phyloP scores from a whole-genome alignment of 2,329 filamentous ascomycete species.

The Balansia obtecta region DNA sequence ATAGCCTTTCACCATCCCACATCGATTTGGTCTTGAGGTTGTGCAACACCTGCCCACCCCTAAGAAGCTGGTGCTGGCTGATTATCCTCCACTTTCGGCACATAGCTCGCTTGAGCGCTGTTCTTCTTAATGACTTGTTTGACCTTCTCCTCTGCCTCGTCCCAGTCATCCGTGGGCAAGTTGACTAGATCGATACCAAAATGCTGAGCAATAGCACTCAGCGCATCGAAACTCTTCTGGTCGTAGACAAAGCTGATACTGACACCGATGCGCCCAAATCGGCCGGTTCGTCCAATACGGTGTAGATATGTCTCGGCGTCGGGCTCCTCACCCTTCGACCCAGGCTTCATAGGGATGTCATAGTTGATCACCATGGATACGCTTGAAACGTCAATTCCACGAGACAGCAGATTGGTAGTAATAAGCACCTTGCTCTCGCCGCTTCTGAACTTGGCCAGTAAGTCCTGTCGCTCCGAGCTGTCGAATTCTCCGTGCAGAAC shows the following conservation, averaged over 20 bases:
- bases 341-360: slow-evolving; percentile 58
- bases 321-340: slow-evolving; percentile 58
- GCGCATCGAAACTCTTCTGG: slow-evolving; percentile 64
- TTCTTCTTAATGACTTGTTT: slow-evolving; percentile 69
- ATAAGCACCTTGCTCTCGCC: slow-evolving; percentile 92
- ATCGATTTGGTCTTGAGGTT: neutral
- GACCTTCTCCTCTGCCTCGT: slow-evolving; percentile 71
- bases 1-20: neutral
- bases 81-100: slow-evolving; percentile 31
- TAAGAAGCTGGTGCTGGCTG: slow-evolving; percentile 17
- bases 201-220: slow-evolving; percentile 66
- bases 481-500: slow-evolving; percentile 84
- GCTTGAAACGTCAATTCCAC: slow-evolving; percentile 82
- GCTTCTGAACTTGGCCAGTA: slow-evolving; percentile 76
- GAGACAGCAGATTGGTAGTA: slow-evolving; percentile 90
- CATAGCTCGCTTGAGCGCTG: slow-evolving; percentile 42
- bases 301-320: slow-evolving; percentile 96
- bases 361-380: slow-evolving; percentile 99
- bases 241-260: slow-evolving; percentile 92
- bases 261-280: slow-evolving; percentile 92
- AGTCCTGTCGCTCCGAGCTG: slow-evolving; percentile 65
- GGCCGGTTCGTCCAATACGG: slow-evolving; percentile 91
- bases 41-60: slow-evolving; percentile 12
- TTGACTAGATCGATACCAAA: slow-evolving; percentile 73
- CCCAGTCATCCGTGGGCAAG: slow-evolving; percentile 81